phyloP scores from a whole-genome alignment of 352 stramenopile genomes.

The Phytophthora boehmeriae region DNA sequence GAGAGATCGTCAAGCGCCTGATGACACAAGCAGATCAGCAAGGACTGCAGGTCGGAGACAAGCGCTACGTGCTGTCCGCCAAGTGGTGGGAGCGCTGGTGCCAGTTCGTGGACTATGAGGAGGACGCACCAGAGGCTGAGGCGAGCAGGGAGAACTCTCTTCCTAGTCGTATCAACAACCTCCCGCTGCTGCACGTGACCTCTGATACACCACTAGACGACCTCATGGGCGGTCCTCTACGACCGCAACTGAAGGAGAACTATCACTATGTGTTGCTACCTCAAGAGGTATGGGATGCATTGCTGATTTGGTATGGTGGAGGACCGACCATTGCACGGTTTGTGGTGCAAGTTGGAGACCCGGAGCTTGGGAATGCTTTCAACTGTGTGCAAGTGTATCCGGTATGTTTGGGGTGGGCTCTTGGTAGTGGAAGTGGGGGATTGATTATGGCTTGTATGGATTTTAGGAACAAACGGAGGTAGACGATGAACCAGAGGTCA shows the following conservation, averaged over 20 bases:
- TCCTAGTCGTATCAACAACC: constrained; percentile 69
- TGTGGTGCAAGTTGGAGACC: constrained; percentile 68
- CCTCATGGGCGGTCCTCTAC: constrained; percentile 69
- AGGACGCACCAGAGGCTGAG: constrained; percentile 6
- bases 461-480: constrained; percentile 43
- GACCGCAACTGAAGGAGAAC: constrained; percentile 69
- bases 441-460: constrained; percentile 7
- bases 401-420: constrained; percentile 23
- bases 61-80: constrained; percentile 75
- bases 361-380: constrained; percentile 55
- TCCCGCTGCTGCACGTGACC: constrained; percentile 60
- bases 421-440: constrained; percentile 2
- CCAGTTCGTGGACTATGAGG: constrained; percentile 65
- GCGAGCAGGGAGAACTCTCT: constrained; percentile 18
- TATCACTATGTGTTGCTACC: constrained; percentile 80
- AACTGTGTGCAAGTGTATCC: constrained; percentile 84
- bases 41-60: constrained; percentile 77
- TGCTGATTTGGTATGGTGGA: constrained; percentile 72
- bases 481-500: constrained; percentile 30
- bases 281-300: constrained; percentile 77
- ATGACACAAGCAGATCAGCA: constrained; percentile 67
- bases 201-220: constrained; percentile 56
- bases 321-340: constrained; percentile 78
- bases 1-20: constrained; percentile 57
- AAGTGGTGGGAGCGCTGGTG: constrained; percentile 88